Conservation (phyloP, 2,329 filamentous ascomycete species). For the Aureobasidium sp. region DNA sequence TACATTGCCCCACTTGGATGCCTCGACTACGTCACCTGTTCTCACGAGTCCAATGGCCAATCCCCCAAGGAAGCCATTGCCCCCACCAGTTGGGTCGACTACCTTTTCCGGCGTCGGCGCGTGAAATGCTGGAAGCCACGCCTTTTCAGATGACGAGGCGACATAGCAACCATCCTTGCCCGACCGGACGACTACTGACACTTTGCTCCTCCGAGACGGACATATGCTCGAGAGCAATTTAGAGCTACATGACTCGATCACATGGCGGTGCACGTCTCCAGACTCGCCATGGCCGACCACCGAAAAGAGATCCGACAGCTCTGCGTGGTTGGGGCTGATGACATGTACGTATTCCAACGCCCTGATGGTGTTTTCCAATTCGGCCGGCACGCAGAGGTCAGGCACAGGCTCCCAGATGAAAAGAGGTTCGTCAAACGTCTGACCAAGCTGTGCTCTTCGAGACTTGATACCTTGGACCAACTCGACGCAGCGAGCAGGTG, state of each 20-base stretch:
- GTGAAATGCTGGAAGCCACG: conserved; percentile 75
- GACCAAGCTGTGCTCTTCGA: conserved; percentile 37
- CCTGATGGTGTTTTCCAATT: conserved; percentile 46
- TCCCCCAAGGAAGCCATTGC: conserved; percentile 76
- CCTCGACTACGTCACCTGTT: conserved; percentile 56
- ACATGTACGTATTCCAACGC: conserved; percentile 52
- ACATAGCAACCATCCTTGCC: conserved; percentile 65
- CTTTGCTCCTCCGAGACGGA: conserved; percentile 19
- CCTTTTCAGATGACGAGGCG: conserved; percentile 31
- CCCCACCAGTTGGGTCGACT: conserved; percentile 88
- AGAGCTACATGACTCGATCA: conserved; percentile 35
- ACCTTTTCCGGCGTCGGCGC: conserved; percentile 47
- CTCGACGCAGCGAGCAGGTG: conserved; percentile 66
- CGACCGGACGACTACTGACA: conserved; percentile 61
- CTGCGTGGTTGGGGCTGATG: conserved; percentile 75
- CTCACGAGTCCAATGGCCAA: conserved; percentile 50
- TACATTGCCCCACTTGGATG: conserved; percentile 69
- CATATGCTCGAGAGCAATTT: conserved; percentile 26
- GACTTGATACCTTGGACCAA: conserved; percentile 65
- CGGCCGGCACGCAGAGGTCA: conserved; percentile 69
- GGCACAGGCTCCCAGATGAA: conserved; percentile 97
- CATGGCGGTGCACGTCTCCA: conserved; percentile 32
- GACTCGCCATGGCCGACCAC: conserved; percentile 33
- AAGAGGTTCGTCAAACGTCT: conserved; percentile 46
- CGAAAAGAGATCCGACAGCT: conserved; percentile 81